Evolutionary conservation across 1,284 basidiomycete genomes (phyloP).

Genomic region (Ganoderma sinense): DNA sequence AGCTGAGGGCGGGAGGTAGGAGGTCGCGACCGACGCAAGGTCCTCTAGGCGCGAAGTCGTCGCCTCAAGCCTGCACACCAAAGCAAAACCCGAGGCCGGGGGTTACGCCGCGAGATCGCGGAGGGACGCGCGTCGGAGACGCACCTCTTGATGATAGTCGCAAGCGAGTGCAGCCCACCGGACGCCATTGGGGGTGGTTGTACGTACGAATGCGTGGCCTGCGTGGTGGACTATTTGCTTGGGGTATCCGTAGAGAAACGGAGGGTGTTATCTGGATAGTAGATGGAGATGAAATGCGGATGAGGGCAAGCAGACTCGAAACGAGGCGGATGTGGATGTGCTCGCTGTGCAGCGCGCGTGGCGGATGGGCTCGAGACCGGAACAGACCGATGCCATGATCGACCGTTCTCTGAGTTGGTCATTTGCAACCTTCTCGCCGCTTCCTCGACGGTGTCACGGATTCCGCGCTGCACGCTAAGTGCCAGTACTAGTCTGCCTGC

Average conservation of each 20-base stretch:
- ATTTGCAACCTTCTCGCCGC: neutral
- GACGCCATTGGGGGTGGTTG: slow-evolving; percentile 33
- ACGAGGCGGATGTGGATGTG: slow-evolving; percentile 8
- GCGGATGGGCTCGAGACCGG: slow-evolving; percentile 25
- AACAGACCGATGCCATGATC: slow-evolving; percentile 24
- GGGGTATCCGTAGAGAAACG: neutral
- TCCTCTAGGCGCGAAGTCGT: slow-evolving; percentile 96
- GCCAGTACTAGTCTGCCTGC: too few relatives aligned
- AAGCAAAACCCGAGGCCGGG: neutral
- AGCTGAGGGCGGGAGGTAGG: slow-evolving; percentile 34
- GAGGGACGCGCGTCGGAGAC: slow-evolving; percentile 33
- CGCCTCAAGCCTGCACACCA: slow-evolving; percentile 77
- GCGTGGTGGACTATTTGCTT: slow-evolving; percentile 13
- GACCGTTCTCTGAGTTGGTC: neutral
- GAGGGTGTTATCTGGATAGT: neutral
- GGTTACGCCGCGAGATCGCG: slow-evolving; percentile 11
- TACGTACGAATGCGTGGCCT: slow-evolving; percentile 17
- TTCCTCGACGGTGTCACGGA: neutral
- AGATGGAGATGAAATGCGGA: slow-evolving; percentile 12
- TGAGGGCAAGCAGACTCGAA: slow-evolving; percentile 3
- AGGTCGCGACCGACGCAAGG: slow-evolving; percentile 60
- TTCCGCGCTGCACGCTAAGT: neutral
- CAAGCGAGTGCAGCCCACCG: slow-evolving; percentile 70
- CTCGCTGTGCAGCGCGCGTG: slow-evolving; percentile 23
- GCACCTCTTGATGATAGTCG: slow-evolving; percentile 86